Conservation (phyloP, 371 early-diverging fungal species). For the Ordospora pajunii region DNA sequence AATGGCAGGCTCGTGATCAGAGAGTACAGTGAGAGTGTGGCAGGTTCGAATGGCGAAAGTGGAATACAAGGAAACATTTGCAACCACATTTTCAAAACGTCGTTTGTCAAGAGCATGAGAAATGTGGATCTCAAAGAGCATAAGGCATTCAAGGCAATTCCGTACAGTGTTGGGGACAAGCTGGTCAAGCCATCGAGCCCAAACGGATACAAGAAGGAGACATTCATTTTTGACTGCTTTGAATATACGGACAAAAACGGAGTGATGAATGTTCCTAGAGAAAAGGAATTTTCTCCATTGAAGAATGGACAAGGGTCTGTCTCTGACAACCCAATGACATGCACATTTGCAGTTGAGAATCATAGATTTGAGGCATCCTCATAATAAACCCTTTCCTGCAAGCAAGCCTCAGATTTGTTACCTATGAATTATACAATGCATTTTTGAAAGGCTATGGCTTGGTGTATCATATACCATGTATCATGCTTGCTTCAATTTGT, state of each 20-base stretch:
- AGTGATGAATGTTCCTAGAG: conserved; percentile 50
- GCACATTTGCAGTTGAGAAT: conserved; percentile 18
- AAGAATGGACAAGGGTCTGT: conserved; percentile 37
- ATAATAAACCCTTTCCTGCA: conserved; percentile 1
- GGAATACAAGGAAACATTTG: conserved; percentile 54
- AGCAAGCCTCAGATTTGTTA: background rate
- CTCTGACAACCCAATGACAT: conserved; percentile 47
- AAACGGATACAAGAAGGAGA: conserved; percentile 57
- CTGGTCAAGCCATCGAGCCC: conserved; percentile 21
- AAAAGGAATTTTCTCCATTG: conserved; percentile 48
- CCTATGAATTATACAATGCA: too few relatives aligned
- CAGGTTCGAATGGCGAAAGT: background rate
- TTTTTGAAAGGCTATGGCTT: too few relatives aligned
- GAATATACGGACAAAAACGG: conserved; percentile 41
- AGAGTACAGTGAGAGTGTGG: conserved; percentile 35
- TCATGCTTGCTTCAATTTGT: too few relatives aligned
- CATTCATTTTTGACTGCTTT: conserved; percentile 61
- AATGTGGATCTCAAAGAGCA: conserved; percentile 37
- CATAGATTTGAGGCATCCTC: background rate
- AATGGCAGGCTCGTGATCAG: conserved; percentile 38
- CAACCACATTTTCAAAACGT: conserved; percentile 51
- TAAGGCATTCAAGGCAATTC: conserved; percentile 56
- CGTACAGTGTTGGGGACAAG: conserved; percentile 14
- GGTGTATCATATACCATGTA: too few relatives aligned
- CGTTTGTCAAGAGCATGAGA: conserved; percentile 44